These are phyloP conservation scores for Halenospora varia DNA, from an alignment of 495 filamentous ascomycete genomes.

Conservation along the genomic window DNA sequence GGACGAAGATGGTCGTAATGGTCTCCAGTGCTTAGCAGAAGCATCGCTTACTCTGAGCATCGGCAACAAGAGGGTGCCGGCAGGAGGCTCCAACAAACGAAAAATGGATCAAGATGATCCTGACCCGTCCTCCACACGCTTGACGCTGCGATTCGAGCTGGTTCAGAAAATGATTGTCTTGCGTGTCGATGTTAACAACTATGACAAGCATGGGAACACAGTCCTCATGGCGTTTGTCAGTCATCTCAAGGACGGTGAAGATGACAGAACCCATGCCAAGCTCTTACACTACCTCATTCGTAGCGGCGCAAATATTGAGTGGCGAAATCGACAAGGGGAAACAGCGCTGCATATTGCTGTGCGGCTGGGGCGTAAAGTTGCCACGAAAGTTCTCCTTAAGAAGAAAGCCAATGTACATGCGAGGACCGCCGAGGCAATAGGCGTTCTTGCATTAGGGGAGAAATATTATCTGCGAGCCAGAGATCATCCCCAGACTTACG, in stretches of 20 bases:
- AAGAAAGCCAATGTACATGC: slow-evolving; percentile 2
- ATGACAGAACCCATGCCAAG: slow-evolving; percentile 27
- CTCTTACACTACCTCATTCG: slow-evolving; percentile 23
- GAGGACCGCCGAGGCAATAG: not conserved
- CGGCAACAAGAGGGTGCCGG: not conserved
- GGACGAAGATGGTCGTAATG: slow-evolving; percentile 42
- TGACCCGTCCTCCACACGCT: not conserved
- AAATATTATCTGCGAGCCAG: slow-evolving; percentile 3
- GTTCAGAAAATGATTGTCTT: slow-evolving; percentile 32
- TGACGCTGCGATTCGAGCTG: slow-evolving; percentile 25
- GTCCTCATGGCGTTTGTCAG: slow-evolving; percentile 43
- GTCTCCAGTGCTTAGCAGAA: slow-evolving; percentile 45
- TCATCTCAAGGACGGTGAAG: slow-evolving; percentile 35
- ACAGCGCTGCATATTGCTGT: slow-evolving; percentile 43
- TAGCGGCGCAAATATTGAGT: slow-evolving; percentile 31
- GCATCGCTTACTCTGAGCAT: slow-evolving; percentile 26
- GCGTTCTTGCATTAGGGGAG: slow-evolving; percentile 5
- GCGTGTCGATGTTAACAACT: slow-evolving; percentile 38
- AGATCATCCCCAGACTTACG: slow-evolving; percentile 4
- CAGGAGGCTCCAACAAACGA: slow-evolving; percentile 24
- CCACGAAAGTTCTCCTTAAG: slow-evolving; percentile 38
- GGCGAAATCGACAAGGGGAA: slow-evolving; percentile 41
- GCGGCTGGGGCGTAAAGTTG: slow-evolving; percentile 37
- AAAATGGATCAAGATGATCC: slow-evolving; percentile 23
- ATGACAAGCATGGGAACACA: slow-evolving; percentile 37